Conservation (phyloP, 768 basidiomycete genomes). For the Clathrus columnatus region DNA sequence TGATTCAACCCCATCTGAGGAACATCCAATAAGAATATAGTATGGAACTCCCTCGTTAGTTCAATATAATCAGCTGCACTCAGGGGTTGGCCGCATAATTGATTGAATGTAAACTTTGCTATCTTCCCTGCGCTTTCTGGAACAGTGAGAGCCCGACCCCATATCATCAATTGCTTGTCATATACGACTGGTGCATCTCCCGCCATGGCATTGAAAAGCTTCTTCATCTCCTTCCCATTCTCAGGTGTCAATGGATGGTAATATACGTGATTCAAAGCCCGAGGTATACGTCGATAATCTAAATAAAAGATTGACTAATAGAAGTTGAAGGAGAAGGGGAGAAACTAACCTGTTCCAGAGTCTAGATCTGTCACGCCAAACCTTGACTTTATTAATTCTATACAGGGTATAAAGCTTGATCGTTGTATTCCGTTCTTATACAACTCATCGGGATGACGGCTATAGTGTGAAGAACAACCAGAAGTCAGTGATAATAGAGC, state of each 20-base stretch:
- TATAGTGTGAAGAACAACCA: slow-evolving; percentile 23
- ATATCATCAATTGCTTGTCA: slow-evolving; percentile 66
- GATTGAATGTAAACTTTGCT: slow-evolving; percentile 78
- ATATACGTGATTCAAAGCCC: slow-evolving; percentile 90
- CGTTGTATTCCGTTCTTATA: slow-evolving; percentile 99
- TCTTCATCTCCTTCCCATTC: slow-evolving; percentile 62
- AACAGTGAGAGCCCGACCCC: slow-evolving; percentile 78
- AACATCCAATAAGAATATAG: slow-evolving; percentile 80
- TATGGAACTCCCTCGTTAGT: slow-evolving; percentile 79
- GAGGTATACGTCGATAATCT: slow-evolving; percentile 94
- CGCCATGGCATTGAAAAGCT: slow-evolving; percentile 73
- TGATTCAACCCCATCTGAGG: slow-evolving; percentile 79
- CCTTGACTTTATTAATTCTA: slow-evolving; percentile 80
- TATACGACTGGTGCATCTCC: slow-evolving; percentile 40
- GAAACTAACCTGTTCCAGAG: slow-evolving; percentile 75
- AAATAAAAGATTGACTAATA: slow-evolving; percentile 1
- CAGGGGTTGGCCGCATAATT: slow-evolving; percentile 82
- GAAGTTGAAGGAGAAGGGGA: not conserved
- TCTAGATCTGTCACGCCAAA: slow-evolving; percentile 89
- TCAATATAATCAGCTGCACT: slow-evolving; percentile 96
- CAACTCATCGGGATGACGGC: slow-evolving; percentile 93
- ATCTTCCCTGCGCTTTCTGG: slow-evolving; percentile 74
- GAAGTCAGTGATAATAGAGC: not conserved
- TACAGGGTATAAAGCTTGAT: slow-evolving; percentile 88
- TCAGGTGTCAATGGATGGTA: slow-evolving; percentile 68